phyloP scores from a whole-genome alignment of 1,284 basidiomycete genomes.

The Austroboletus rostrupii region DNA sequence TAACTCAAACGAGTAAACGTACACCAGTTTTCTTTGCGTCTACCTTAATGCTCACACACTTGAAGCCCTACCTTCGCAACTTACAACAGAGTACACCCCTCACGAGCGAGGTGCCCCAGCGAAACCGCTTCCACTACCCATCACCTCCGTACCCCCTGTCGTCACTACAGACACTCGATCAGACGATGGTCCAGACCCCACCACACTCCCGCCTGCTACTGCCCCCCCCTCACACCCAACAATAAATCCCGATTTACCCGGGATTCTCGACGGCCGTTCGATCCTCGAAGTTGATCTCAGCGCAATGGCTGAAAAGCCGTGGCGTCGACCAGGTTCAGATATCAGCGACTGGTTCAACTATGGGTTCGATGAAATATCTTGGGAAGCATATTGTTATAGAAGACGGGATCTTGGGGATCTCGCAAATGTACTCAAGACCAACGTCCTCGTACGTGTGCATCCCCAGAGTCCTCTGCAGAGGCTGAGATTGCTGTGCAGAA shows the following conservation, averaged over 20 bases:
- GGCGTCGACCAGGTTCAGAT: constrained; percentile 91
- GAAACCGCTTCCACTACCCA: constrained; percentile 18
- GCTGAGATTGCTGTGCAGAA: constrained; percentile 44
- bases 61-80: constrained; percentile 45
- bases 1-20: constrained; percentile 33
- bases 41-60: constrained; percentile 12
- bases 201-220: constrained; percentile 55
- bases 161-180: constrained; percentile 22
- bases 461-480: not conserved
- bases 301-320: constrained; percentile 83
- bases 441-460: constrained; percentile 61
- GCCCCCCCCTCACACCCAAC: constrained; percentile 73
- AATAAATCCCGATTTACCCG: constrained; percentile 68
- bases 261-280: constrained; percentile 72
- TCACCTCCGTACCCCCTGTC: constrained; percentile 20
- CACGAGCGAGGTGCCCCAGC: constrained; percentile 58
- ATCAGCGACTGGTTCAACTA: constrained; percentile 99
- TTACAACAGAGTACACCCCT: constrained; percentile 89
- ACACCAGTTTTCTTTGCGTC: constrained; percentile 7
- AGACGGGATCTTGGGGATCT: constrained; percentile 78
- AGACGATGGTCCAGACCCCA: constrained; percentile 59
- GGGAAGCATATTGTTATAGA: constrained; percentile 88
- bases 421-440: constrained; percentile 72
- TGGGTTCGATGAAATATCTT: constrained; percentile 95
- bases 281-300: constrained; percentile 88